Conservation (phyloP, 2,329 filamentous ascomycete species). For the Fusarium buxicola region DNA sequence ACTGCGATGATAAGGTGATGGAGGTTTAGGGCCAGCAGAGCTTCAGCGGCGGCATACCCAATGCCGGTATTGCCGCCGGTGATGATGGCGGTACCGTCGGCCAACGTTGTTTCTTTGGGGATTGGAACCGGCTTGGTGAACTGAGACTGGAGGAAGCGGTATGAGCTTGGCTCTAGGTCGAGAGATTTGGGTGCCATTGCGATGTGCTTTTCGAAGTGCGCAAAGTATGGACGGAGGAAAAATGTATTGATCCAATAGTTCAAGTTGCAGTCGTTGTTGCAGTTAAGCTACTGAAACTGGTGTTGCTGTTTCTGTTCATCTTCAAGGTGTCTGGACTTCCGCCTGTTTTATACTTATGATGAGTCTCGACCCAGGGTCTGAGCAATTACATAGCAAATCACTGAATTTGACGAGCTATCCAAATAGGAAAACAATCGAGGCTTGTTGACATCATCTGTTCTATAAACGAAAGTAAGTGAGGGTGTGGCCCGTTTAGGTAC, state of each 20-base stretch:
- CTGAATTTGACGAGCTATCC: background rate
- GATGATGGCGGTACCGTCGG: conserved; percentile 57
- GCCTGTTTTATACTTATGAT: conserved; percentile 18
- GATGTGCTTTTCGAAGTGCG: background rate
- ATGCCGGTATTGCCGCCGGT: conserved; percentile 63
- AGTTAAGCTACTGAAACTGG: background rate
- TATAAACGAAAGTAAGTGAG: too few relatives aligned
- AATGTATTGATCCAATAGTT: background rate
- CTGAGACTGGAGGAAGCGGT: conserved; percentile 45
- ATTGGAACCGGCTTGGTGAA: conserved; percentile 41
- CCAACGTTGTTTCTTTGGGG: conserved; percentile 42
- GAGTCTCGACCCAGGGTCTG: background rate
- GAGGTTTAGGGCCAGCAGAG: conserved; percentile 54
- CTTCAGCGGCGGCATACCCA: conserved; percentile 57
- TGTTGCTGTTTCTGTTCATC: conserved; percentile 1
- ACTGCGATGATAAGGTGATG: conserved; percentile 61
- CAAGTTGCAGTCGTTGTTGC: background rate
- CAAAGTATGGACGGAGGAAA: background rate
- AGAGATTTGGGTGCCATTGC: conserved; percentile 43
- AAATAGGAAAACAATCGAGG: conserved; percentile 35
- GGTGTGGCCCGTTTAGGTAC: background rate
- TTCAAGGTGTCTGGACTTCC: background rate
- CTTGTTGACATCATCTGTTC: background rate
- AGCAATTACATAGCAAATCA: background rate
- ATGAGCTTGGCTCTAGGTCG: conserved; percentile 25